Base-by-base conservation (phyloP, 1,284 basidiomycete species). In the Waitea zeae region DNA sequence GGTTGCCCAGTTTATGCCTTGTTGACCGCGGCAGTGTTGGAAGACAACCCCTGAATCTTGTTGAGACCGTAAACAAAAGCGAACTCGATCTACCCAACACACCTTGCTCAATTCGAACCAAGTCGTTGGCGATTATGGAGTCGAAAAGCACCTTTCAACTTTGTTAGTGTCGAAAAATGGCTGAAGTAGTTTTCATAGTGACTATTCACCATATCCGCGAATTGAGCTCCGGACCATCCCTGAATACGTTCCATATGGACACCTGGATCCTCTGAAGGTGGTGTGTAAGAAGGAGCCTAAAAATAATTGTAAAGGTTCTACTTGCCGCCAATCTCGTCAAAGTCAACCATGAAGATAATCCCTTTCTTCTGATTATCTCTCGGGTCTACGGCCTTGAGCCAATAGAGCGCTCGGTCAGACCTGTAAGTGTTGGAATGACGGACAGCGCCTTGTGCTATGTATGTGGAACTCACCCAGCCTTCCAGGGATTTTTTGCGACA, bases 401-500 rank as follows among this genome's bases (percentile, higher is more conserved):
- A n/a, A n/a, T 32, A 37, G 17, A 37, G 32, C 13, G 32, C 36
- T 20, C 36, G 17, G 24, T 37, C 36, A 19, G 20, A 37, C 20
- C 36, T 37, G 20, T 24, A 9, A 34, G 26, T 13, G n/a, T 12
- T 22, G 19, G 11, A 15, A 6, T 14, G 31, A 5, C 30, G 17
- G 14, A 18, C 15, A 17, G 22, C 12, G n/a, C n/a, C n/a, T n/a
- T n/a, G 17, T 18, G 9, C 24, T 26, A n/a, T 7, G 20, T n/a
- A 19, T 14, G 11, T 5, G n/a, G 13, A 4, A 31, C 40, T 31
- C 19, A 40, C 40, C 37, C 31, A 6, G 32, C 39, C 28, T 42
- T 42, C 36, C 41, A 40, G 19, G 19, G 34, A 30, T 38, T 42
- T 5, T 39, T 39, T 12, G 41, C 37, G 7, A 42, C 41, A 20